phyloP scores from a whole-genome alignment of 2,329 filamentous ascomycete genomes.

The Botrytis aclada region DNA sequence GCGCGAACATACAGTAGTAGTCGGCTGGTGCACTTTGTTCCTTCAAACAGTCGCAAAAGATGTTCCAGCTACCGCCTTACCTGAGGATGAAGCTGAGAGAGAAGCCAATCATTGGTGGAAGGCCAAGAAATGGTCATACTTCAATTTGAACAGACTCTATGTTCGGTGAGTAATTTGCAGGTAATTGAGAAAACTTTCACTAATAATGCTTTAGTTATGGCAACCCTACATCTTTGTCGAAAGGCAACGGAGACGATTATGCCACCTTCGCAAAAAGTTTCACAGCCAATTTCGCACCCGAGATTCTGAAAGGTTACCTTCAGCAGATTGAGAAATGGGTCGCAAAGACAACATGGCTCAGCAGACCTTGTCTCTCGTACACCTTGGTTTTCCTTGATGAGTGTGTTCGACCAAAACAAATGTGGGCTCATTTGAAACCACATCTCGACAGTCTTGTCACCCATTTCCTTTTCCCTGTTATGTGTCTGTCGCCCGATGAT shows the following conservation, averaged over 20 bases:
- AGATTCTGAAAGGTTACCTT: constrained; percentile 93
- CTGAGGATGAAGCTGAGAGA: constrained; percentile 75
- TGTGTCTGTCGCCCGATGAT: constrained; percentile 90
- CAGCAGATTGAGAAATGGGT: constrained; percentile 98
- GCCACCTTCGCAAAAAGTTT: constrained; percentile 86
- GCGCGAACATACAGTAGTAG: constrained; percentile 76
- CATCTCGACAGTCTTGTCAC: constrained; percentile 91
- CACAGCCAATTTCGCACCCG: constrained; percentile 85
- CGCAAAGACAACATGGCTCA: constrained; percentile 88
- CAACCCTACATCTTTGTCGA: constrained; percentile 73
- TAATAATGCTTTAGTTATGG: constrained; percentile 64
- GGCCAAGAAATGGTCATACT: constrained; percentile 99
- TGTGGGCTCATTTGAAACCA: constrained; percentile 91
- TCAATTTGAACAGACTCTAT: constrained; percentile 92
- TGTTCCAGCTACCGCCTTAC: constrained; percentile 74
- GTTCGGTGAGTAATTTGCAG: constrained; percentile 61
- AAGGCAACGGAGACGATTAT: constrained; percentile 72
- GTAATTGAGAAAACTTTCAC: neutral
- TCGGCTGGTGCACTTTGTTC: constrained; percentile 96
- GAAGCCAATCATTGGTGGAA: constrained; percentile 99
- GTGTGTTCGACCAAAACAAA: constrained; percentile 93
- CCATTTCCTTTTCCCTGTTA: constrained; percentile 91
- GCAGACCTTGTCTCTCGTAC: constrained; percentile 88
- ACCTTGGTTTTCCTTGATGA: constrained; percentile 95
- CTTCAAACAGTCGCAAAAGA: constrained; percentile 83